These are phyloP conservation scores for Rhizopogon vinicolor DNA, from an alignment of 768 basidiomycete genomes.

Conservation along the genomic window DNA sequence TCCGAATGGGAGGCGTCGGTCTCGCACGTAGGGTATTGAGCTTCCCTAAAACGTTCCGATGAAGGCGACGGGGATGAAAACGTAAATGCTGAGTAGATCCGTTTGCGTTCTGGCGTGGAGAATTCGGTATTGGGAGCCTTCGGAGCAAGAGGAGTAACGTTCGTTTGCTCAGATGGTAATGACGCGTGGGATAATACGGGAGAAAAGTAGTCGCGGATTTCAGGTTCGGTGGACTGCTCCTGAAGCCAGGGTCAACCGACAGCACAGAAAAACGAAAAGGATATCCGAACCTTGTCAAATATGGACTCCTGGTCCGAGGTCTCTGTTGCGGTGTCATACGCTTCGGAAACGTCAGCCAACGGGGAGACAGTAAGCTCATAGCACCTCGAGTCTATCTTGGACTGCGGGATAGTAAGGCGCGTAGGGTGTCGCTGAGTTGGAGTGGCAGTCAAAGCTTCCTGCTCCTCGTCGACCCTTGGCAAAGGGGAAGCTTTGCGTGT, in stretches of 20 bases:
- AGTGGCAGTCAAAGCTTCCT: slow-evolving; percentile 14
- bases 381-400: slow-evolving; percentile 64
- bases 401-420: slow-evolving; percentile 37
- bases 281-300: slow-evolving; percentile 43
- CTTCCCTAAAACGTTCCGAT: slow-evolving; percentile 47
- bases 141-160: slow-evolving; percentile 23
- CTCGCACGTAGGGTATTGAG: slow-evolving; percentile 26
- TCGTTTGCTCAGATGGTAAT: slow-evolving; percentile 27
- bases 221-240: slow-evolving; percentile 54
- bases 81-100: slow-evolving; percentile 71
- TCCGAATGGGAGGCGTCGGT: slow-evolving; percentile 14
- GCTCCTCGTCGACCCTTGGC: slow-evolving; percentile 57
- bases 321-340: slow-evolving; percentile 44
- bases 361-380: slow-evolving; percentile 78
- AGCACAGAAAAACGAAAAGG: slow-evolving; percentile 1
- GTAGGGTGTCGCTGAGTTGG: slow-evolving; percentile 21
- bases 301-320: slow-evolving; percentile 30
- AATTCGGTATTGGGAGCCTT: slow-evolving; percentile 34
- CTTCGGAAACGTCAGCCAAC: slow-evolving; percentile 69
- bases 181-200: slow-evolving; percentile 12
- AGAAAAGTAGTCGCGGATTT: slow-evolving; percentile 51
- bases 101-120: slow-evolving; percentile 71
- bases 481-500: slow-evolving; percentile 52
- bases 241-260: slow-evolving; percentile 15
- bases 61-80: slow-evolving; percentile 71